Conservation (phyloP, 2,329 filamentous ascomycete genomes). For the Colletotrichum coccodes region DNA sequence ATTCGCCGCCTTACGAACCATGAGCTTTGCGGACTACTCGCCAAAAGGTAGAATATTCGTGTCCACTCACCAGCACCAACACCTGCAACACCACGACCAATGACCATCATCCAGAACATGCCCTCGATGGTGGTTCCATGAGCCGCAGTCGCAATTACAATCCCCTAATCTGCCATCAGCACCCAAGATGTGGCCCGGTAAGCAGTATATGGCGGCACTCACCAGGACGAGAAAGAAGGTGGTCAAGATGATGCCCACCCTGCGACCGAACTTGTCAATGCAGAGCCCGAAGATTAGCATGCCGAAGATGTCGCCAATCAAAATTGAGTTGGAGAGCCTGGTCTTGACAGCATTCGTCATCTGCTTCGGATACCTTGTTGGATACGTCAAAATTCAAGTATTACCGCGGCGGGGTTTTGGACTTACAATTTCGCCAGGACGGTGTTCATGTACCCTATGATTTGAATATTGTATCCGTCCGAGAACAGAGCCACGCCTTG, state of each 20-base stretch:
- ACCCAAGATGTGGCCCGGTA: rapidly evolving
- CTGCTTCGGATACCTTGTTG: slow-evolving; percentile 38
- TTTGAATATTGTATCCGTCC: slow-evolving; percentile 47
- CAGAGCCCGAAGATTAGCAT: slow-evolving; percentile 52
- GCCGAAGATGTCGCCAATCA: slow-evolving; percentile 53
- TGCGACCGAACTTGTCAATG: slow-evolving; percentile 57
- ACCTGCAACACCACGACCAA: slow-evolving; percentile 57
- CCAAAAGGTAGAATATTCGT: neutral
- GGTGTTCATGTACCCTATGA: slow-evolving; percentile 46
- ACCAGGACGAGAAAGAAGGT: slow-evolving; percentile 55
- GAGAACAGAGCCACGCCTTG: slow-evolving; percentile 44
- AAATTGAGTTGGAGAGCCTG: slow-evolving; percentile 49
- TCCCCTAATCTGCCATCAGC: slow-evolving; percentile 38
- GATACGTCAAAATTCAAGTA: too few species aligned
- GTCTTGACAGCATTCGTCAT: slow-evolving; percentile 48
- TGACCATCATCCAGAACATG: slow-evolving; percentile 62
- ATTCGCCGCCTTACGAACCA: slow-evolving; percentile 38
- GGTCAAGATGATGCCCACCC: slow-evolving; percentile 55
- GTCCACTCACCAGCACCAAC: slow-evolving; percentile 52
- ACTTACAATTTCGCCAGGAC: slow-evolving; percentile 41
- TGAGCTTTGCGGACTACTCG: neutral
- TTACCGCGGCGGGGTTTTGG: too few species aligned
- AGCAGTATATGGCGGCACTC: neutral
- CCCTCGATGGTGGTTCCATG: slow-evolving; percentile 52
- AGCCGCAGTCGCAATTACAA: slow-evolving; percentile 54